Percentiles rank a stretch among this genome's conserved stretches.
Evolutionary conservation across 2,329 filamentous ascomycete species (phyloP).

Genomic region (Cercospora janseana): DNA sequence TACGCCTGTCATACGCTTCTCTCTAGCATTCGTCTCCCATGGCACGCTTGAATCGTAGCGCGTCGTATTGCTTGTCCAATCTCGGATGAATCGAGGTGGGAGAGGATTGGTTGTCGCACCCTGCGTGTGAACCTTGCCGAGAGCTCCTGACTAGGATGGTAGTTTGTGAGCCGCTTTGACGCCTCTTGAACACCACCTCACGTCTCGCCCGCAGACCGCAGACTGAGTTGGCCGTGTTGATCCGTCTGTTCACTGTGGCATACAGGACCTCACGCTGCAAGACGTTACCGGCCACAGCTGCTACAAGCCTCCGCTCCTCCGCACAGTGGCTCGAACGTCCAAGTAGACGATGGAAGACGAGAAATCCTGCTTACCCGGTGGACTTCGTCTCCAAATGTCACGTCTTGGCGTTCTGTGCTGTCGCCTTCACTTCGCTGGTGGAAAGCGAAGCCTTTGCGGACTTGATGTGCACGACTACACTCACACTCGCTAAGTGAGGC

Average conservation of each 20-base stretch:
- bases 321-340: too few relatives aligned
- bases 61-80: neutral
- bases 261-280: too few relatives aligned
- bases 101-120: neutral
- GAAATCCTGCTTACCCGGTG: neutral
- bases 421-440: neutral
- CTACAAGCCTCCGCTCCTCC: too few relatives aligned
- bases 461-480: neutral
- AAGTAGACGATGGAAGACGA: neutral
- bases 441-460: neutral
- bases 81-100: neutral
- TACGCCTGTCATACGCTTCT: too few relatives aligned
- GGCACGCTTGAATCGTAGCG: too few relatives aligned
- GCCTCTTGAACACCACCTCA: slow-evolving; percentile 8
- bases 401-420: slow-evolving; percentile 12
- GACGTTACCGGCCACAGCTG: too few relatives aligned
- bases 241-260: neutral
- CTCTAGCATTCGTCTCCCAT: too few relatives aligned
- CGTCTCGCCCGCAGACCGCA: neutral
- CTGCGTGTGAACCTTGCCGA: neutral
- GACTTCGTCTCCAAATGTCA: neutral
- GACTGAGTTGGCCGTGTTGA: neutral
- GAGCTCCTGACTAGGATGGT: slow-evolving; percentile 1
- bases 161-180: neutral
- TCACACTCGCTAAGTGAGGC: neutral